Conservation (phyloP, 129 eudicot genomes). For the Pseudognaphalium luteoalbum region DNA sequence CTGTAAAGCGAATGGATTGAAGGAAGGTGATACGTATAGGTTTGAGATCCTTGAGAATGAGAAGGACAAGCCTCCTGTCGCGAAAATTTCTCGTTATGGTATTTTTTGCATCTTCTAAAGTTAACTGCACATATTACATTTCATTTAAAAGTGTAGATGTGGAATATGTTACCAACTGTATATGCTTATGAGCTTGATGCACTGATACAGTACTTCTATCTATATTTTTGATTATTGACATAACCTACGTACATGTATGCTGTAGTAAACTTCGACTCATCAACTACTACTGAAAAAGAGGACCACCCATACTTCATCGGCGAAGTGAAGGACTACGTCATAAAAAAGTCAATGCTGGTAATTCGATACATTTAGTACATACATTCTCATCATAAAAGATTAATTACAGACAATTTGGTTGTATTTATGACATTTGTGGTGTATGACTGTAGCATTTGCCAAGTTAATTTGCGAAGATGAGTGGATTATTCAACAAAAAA, state of each 20-base stretch:
- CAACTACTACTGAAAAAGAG: background rate
- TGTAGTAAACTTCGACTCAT: too few relatives aligned
- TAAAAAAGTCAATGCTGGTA: constrained; percentile 6
- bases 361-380: background rate
- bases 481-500: constrained; percentile 19
- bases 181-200: too few relatives aligned
- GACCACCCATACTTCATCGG: constrained; percentile 5
- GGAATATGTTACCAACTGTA: too few relatives aligned
- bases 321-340: background rate
- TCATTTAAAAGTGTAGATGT: background rate
- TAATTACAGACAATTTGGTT: background rate
- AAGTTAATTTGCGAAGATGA: constrained; percentile 6
- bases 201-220: too few relatives aligned
- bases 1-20: constrained; percentile 13
- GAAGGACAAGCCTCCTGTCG: constrained; percentile 21
- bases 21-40: constrained; percentile 20
- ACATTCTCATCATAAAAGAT: background rate
- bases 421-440: background rate
- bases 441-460: constrained; percentile 27
- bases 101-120: background rate
- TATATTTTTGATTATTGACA: too few relatives aligned
- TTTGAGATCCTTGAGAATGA: constrained; percentile 27
- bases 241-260: too few relatives aligned
- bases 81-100: constrained; percentile 13
- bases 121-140: too few relatives aligned